A percentile compares a stretch with the other conserved stretches of the same genome.
Conservation (phyloP, 768 basidiomycete species). For the Mycena vulgaris region DNA sequence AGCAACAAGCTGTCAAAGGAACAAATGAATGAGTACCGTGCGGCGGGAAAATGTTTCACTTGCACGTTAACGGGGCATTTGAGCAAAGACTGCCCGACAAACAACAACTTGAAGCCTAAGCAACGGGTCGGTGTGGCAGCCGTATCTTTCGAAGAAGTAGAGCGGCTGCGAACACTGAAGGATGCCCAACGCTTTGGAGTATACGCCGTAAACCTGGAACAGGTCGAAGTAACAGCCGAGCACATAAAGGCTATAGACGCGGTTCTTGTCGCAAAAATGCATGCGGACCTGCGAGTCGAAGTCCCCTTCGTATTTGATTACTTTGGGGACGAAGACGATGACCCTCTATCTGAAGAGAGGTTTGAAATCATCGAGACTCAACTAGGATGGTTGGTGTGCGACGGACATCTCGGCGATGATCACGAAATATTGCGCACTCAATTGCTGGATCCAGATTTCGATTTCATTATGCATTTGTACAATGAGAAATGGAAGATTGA, state of each 20-base stretch:
- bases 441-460: slow-evolving; percentile 17
- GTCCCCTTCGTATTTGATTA: slow-evolving; percentile 24
- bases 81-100: slow-evolving; percentile 32
- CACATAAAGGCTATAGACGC: neutral
- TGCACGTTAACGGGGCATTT: slow-evolving; percentile 21
- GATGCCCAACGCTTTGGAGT: slow-evolving; percentile 8
- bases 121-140: no score
- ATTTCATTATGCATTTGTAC: slow-evolving; percentile 10
- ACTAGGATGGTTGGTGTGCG: slow-evolving; percentile 10
- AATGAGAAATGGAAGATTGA: slow-evolving; percentile 7
- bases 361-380: slow-evolving; percentile 7
- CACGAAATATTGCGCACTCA: slow-evolving; percentile 17
- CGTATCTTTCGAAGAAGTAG: slow-evolving; percentile 8
- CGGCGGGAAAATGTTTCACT: slow-evolving; percentile 31
- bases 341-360: slow-evolving; percentile 4
- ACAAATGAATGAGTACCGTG: slow-evolving; percentile 27
- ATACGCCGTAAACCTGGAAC: slow-evolving; percentile 1
- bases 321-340: slow-evolving; percentile 9
- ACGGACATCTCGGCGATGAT: slow-evolving; percentile 3
- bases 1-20: slow-evolving; percentile 9
- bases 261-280: slow-evolving; percentile 7
- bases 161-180: neutral
- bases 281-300: neutral
- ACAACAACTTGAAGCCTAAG: slow-evolving; percentile 20
- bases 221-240: neutral